Base-by-base conservation (phyloP, 1,284 basidiomycete species). In the Grifola frondosa region DNA sequence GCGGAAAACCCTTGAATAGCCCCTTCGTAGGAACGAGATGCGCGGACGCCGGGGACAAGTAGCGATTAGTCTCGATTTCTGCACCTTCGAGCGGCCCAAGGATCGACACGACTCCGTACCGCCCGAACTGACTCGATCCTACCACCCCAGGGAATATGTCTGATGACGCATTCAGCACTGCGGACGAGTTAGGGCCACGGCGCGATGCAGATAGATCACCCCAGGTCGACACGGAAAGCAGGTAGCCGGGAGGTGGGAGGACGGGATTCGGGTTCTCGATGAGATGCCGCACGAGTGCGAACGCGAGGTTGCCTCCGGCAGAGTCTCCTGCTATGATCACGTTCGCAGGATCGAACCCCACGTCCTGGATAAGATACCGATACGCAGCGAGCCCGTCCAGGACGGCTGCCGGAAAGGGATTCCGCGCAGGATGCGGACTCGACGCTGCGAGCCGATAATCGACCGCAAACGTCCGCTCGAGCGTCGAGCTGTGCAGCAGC, bases 281-380 rank as follows among this genome's bases (percentile, higher is more conserved):
- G 26, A 68, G 56, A 49, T 79, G 78, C 8, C 75, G 71, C 6
- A 64, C 67, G 23, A 80, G 64, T 0, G 81, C 81, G n/a, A 82
- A 66, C 0, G 78, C 80, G 15, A 88, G 70, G 58, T 88, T 86
- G 1, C 74, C 87, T 2, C 80, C 80, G 0, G 80, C 79, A 10
- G 72, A 75, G 56, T 81, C 79, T 11, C 79, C 80, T 4, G 62
- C 63, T 19, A 82, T 30, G 22, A 76, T 56, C 44, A 83, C 71
- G 54, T 79, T 68, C 15, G 60, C 53, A 12, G 71, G 66, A 4
- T 54, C 46, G 42, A 76, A 69, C 0, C 66, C 64, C 21, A 70
- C 60, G 0, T 54, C 53, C 21, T 56, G 49, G 17, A 74, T 63
- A 13, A 77, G 65, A 50, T 77, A 70, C 38, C 61, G 53, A 51